Evolutionary conservation across 768 basidiomycete genomes (phyloP), one percentile per base, ranked within the genome.

Genomic region (Trametes villosa): DNA sequence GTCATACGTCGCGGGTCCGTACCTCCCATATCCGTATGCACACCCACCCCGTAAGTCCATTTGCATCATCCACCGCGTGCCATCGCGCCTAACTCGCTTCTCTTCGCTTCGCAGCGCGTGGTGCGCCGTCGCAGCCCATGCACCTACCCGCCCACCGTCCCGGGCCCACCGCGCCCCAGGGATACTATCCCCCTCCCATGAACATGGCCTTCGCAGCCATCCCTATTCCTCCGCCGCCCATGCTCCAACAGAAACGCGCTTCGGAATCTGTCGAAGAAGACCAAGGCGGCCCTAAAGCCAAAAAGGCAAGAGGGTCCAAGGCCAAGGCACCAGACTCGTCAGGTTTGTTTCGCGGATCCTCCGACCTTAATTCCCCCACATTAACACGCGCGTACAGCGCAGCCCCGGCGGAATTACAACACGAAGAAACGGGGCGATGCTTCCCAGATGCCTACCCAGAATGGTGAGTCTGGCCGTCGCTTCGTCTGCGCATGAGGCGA

Each of bases 391-490:
- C 29, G 44, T 50, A 26, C 55, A 56, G 69, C 62, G 17, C 63
- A 82, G 45, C 83, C 86, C 38, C 86, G 85, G 74, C 85, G 88
- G 65, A 88, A 87, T 42, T 87, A 86, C 66, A 88, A 81, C 62
- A 77, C 85, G 53, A 89, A 87, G 78, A 91, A 89, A 74, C 86
- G 89, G 59, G 86, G 74, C 62, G 89, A 91, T 58, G 85, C 86
- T 26, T 86, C 85, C 2, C 82, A 85, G 66, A 83, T 84, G 67
- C 81, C 83, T 30, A 84, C 84, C 42, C 83, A 86, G 69, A 86
- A 84, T 67, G 86, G 89, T 90, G 68, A 59, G 78, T 57, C 46
- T 33, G 36, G 29, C 36, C 56, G 41, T 56, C 57, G 46, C 54
- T 38, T 48, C 26, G 27, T 51, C 47, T 47, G 48, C 53, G 52